A percentile compares a stretch with the other conserved stretches of the same genome.
These are phyloP conservation scores for Dendrostoma leiphaemia DNA, from an alignment of 2,329 filamentous ascomycete genomes.

Conservation along the genomic window DNA sequence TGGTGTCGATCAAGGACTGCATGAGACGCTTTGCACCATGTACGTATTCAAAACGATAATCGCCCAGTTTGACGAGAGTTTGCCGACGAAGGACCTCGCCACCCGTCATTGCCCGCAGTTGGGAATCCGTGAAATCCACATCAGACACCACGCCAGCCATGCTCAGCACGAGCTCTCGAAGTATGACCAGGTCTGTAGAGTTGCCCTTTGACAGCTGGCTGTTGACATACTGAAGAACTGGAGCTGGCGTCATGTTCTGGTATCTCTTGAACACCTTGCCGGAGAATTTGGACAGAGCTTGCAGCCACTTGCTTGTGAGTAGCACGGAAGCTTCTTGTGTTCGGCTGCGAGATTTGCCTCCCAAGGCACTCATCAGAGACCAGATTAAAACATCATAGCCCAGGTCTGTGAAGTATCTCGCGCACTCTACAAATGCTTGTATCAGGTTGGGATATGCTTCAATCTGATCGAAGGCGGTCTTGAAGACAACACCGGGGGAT, in stretches of 20 bases:
- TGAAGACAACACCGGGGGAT: slow-evolving; percentile 88
- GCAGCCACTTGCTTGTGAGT: slow-evolving; percentile 87
- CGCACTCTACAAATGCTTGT: slow-evolving; percentile 90
- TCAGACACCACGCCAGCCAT: slow-evolving; percentile 94
- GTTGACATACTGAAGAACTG: slow-evolving; percentile 86
- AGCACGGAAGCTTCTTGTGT: slow-evolving; percentile 62
- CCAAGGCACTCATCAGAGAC: slow-evolving; percentile 77
- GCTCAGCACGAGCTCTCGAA: slow-evolving; percentile 84
- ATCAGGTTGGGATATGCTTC: slow-evolving; percentile 95
- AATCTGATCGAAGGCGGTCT: slow-evolving; percentile 83
- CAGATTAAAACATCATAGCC: slow-evolving; percentile 93
- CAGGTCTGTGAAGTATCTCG: slow-evolving; percentile 87
- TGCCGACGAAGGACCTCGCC: slow-evolving; percentile 76
- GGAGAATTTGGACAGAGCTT: slow-evolving; percentile 85
- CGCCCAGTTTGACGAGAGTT: slow-evolving; percentile 75
- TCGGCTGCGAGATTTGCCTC: slow-evolving; percentile 59
- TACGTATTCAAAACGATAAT: slow-evolving; percentile 74
- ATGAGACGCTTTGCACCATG: slow-evolving; percentile 78
- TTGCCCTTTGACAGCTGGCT: slow-evolving; percentile 80
- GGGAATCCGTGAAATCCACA: slow-evolving; percentile 82
- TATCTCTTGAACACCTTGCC: slow-evolving; percentile 89
- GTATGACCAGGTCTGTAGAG: slow-evolving; percentile 84
- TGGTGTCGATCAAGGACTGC: slow-evolving; percentile 72
- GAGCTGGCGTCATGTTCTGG: slow-evolving; percentile 75
- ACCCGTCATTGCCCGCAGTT: slow-evolving; percentile 85